These are phyloP conservation scores for Oryza nivara DNA, from an alignment of 176 grass and related monocot species.

Conservation along the genomic window DNA sequence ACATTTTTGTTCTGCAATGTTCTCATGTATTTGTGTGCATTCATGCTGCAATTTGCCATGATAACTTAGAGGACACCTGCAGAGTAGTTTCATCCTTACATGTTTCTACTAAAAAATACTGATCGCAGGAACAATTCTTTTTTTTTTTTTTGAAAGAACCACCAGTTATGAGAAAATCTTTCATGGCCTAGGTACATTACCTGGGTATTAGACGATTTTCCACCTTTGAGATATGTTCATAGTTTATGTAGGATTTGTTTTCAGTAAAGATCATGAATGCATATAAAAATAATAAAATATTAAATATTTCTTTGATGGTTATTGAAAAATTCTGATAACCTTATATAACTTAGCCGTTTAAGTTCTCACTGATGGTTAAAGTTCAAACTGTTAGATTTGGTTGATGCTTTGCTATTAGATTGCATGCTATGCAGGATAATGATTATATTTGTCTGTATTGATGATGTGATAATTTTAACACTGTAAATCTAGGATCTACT, in stretches of 20 bases:
- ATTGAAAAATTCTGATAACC: not conserved
- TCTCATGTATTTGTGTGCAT: not conserved
- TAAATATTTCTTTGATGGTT: not conserved
- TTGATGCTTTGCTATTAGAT: constrained; percentile 14
- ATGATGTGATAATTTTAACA: constrained; percentile 12
- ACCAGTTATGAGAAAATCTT: not conserved
- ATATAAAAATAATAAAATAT: not conserved
- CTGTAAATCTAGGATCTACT: not conserved
- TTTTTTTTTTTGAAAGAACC: not conserved
- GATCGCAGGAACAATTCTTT: not conserved
- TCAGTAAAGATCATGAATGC: not conserved
- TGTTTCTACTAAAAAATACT: constrained; percentile 24
- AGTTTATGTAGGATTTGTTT: not conserved
- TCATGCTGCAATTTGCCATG: constrained; percentile 25
- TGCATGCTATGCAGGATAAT: not conserved
- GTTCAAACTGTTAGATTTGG: constrained; percentile 12
- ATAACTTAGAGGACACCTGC: constrained; percentile 22
- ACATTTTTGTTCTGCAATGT: constrained; percentile 2
- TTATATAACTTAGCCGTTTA: constrained; percentile 1
- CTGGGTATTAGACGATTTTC: not conserved
- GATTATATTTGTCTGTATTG: not conserved
- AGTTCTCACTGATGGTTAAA: constrained; percentile 6
- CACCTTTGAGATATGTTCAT: not conserved
- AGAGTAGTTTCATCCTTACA: constrained; percentile 10
- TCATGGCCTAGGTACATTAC: not conserved